These are phyloP conservation scores for Isabelozyma heimii DNA, from an alignment of 805 yeast genomes.

Conservation along the genomic window DNA sequence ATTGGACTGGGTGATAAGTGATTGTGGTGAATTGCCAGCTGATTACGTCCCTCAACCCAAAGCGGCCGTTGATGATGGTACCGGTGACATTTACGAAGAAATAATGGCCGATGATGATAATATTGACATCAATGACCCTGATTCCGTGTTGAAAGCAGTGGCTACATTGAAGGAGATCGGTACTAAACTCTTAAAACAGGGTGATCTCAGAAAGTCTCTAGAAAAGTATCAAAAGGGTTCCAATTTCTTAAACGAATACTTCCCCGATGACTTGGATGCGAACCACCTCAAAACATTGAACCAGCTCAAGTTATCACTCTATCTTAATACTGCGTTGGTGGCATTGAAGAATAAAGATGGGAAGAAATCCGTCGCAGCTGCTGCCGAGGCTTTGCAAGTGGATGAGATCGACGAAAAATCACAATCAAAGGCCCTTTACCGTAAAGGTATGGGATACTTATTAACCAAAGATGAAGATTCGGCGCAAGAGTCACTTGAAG, in stretches of 20 bases:
- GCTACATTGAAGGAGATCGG: constrained; percentile 72
- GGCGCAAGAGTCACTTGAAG: constrained; percentile 63
- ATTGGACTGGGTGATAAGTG: constrained; percentile 65
- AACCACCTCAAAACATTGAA: constrained; percentile 50
- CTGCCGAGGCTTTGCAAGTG: constrained; percentile 65
- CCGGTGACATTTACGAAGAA: constrained; percentile 82
- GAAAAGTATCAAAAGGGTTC: constrained; percentile 73
- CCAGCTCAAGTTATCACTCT: constrained; percentile 59
- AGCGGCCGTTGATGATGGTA: constrained; percentile 62
- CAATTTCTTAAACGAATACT: constrained; percentile 65
- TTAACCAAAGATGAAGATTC: constrained; percentile 63
- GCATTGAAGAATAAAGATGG: constrained; percentile 62
- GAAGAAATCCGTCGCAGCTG: constrained; percentile 52
- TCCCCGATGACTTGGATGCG: constrained; percentile 64
- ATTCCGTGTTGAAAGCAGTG: constrained; percentile 65
- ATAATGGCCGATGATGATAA: constrained; percentile 69
- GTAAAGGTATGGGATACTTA: constrained; percentile 77
- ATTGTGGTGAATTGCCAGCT: constrained; percentile 73
- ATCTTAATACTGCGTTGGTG: constrained; percentile 72
- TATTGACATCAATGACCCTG: constrained; percentile 58
- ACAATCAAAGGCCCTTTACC: constrained; percentile 79
- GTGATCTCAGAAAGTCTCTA: constrained; percentile 54
- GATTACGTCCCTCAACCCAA: constrained; percentile 53
- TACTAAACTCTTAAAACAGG: constrained; percentile 67
- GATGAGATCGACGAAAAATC: constrained; percentile 61